A percentile compares a stretch with the other conserved stretches of the same genome.
phyloP scores from a whole-genome alignment of 2,329 filamentous ascomycete species.

The Colletotrichum lindemuthianum region DNA sequence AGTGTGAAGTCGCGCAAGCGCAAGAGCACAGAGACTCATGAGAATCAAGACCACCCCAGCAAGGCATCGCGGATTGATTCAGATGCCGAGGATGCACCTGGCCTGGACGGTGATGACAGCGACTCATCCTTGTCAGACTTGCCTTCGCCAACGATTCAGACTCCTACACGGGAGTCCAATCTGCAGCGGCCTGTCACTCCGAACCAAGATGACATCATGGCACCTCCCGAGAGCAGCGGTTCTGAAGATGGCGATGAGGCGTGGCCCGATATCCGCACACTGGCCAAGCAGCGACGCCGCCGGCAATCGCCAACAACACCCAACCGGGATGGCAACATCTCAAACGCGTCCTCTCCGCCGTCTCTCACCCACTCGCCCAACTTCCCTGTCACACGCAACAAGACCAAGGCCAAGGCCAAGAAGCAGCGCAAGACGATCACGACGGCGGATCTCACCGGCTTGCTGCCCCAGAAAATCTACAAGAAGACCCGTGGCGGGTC shows the following conservation, averaged over 20 bases:
- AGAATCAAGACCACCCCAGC: constrained; percentile 49
- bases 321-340: constrained; percentile 52
- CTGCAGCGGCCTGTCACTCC: constrained; percentile 53
- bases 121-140: constrained; percentile 51
- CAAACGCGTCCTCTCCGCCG: constrained; percentile 70
- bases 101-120: constrained; percentile 36
- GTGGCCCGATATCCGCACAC: constrained; percentile 63
- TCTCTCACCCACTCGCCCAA: constrained; percentile 75
- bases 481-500: constrained; percentile 49
- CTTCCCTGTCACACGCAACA: constrained; percentile 46
- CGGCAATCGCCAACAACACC: constrained; percentile 51
- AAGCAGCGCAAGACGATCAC: constrained; percentile 51
- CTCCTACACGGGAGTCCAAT: constrained; percentile 39
- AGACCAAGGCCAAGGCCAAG: constrained; percentile 40
- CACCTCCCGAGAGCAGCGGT: constrained; percentile 65
- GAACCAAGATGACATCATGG: constrained; percentile 60
- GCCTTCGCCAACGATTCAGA: constrained; percentile 47
- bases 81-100: constrained; percentile 38
- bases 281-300: constrained; percentile 57
- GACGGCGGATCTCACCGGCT: constrained; percentile 63
- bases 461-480: constrained; percentile 63
- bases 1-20: constrained; percentile 61
- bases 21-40: constrained; percentile 61
- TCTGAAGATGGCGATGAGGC: constrained; percentile 54
- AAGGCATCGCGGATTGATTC: constrained; percentile 46